Conservation (phyloP, 805 yeast genomes). For the Ogataea dorogensis region DNA sequence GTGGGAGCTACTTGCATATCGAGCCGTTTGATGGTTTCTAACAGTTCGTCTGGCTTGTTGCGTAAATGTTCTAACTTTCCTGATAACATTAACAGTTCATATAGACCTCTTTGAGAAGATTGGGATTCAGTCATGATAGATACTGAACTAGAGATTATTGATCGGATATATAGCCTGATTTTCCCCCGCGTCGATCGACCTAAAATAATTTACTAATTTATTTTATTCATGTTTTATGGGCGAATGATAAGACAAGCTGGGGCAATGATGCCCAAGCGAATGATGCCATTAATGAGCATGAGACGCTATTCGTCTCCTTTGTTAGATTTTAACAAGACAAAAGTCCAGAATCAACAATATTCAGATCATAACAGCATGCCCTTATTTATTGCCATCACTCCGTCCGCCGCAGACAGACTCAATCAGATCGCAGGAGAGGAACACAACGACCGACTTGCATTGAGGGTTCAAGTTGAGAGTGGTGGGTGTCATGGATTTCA, state of each 20-base stretch:
- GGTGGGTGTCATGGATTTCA: slow-evolving; percentile 99
- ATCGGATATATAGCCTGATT: slow-evolving; percentile 11
- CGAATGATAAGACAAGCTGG: slow-evolving; percentile 1
- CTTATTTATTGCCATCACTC: slow-evolving; percentile 46
- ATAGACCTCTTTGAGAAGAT: neutral
- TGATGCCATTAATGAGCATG: neutral
- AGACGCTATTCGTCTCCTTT: slow-evolving; percentile 16
- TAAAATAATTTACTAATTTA: slow-evolving; percentile 2
- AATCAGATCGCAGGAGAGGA: slow-evolving; percentile 52
- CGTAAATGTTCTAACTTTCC: slow-evolving; percentile 12
- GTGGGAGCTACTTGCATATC: slow-evolving; percentile 3
- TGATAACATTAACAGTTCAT: slow-evolving; percentile 7
- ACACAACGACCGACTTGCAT: slow-evolving; percentile 55
- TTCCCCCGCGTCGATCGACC: slow-evolving; percentile 8
- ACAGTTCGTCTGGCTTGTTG: slow-evolving; percentile 21
- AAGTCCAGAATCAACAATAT: slow-evolving; percentile 32
- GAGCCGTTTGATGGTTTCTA: slow-evolving; percentile 23
- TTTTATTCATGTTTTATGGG: slow-evolving; percentile 5
- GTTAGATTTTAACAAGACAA: slow-evolving; percentile 33
- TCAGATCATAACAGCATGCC: slow-evolving; percentile 37
- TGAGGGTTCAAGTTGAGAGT: slow-evolving; percentile 78
- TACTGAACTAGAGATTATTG: neutral
- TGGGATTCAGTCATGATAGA: neutral
- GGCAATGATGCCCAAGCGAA: neutral
- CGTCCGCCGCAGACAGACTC: slow-evolving; percentile 51